phyloP scores from a whole-genome alignment of 2,329 filamentous ascomycete genomes.

The Monilinia fructicola region DNA sequence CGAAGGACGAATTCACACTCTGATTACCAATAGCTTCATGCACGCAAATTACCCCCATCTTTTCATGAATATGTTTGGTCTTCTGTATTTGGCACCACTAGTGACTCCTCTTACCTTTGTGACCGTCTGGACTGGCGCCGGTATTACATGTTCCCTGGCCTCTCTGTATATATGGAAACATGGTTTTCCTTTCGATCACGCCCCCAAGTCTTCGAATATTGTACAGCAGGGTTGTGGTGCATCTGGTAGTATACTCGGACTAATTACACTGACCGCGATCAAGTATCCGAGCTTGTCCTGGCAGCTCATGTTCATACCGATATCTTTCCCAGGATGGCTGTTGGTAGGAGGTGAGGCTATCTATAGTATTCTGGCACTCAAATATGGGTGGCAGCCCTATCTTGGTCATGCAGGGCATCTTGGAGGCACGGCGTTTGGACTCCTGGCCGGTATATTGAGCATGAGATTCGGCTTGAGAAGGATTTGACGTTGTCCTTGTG shows the following conservation, averaged over 20 bases:
- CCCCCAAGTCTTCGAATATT: background rate
- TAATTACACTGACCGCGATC: background rate
- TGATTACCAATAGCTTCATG: slow-evolving; percentile 15
- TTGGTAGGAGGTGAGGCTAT: background rate
- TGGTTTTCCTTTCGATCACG: background rate
- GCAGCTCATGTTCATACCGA: slow-evolving; percentile 1
- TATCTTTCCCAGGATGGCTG: slow-evolving; percentile 4
- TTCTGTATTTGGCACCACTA: background rate
- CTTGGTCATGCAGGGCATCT: slow-evolving; percentile 19
- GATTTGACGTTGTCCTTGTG: background rate
- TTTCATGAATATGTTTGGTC: slow-evolving; percentile 5
- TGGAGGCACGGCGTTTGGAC: slow-evolving; percentile 17
- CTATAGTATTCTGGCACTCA: slow-evolving; percentile 15
- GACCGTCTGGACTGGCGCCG: slow-evolving; percentile 12
- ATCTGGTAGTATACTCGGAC: slow-evolving; percentile 11
- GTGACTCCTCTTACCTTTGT: slow-evolving; percentile 10
- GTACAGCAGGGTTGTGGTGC: slow-evolving; percentile 7
- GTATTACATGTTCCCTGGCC: slow-evolving; percentile 6
- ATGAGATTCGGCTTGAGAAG: background rate
- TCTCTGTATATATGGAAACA: slow-evolving; percentile 14
- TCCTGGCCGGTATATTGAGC: background rate
- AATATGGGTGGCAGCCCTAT: slow-evolving; percentile 4
- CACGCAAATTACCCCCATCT: slow-evolving; percentile 11
- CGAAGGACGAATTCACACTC: slow-evolving; percentile 10
- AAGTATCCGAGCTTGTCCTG: background rate